Base-by-base conservation (phyloP, 257 asterid species). In the Plantago elongata region DNA sequence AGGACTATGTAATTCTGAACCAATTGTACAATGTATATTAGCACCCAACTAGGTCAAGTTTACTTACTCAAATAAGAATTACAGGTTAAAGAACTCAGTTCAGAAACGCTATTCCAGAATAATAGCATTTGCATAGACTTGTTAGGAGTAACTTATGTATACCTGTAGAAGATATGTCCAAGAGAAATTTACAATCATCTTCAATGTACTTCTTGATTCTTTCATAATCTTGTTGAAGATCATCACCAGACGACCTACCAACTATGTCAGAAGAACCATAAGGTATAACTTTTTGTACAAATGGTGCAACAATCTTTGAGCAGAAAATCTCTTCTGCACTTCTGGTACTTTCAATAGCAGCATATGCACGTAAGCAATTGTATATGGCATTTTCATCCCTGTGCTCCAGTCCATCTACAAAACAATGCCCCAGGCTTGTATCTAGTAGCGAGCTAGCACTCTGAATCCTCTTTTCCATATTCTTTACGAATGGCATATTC, bases 351-450 rank as follows among this genome's bases (percentile, higher is more conserved):
- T 89, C 99, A 78, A 77, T 85, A 49, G 99, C 95, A 66, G 97
- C 97, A 85, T 87, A 93, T 64, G 99, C 99, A 70, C 99, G 95
- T 54, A 93, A 64, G 69, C 99, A 93, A 69, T 93, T 93, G 87
- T 93, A 87, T 62, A 89, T 70, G 11, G 95, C 94, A 80, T 77
- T 83, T 60, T 77, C 93, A 83, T 92, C 99, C 84, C 72, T 81
- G 72, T 92, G 87, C 72, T 87, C 91, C 81, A 89, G 83, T n/a
- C 94, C 99, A 77, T 87, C 96, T 9, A 77, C 79, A 72, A 92
- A 86, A 73, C 96, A 89, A 78, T 79, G 88, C 49, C 95, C 88
- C 81, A 92, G 72, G 80, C 96, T 85, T 44, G 97, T 77, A 74
- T 89, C 91, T 55, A 92, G 77, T 56, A 86, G 78, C 65, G 69